Conservation (phyloP, 352 stramenopile genomes). For the Globisporangium okanoganense region DNA sequence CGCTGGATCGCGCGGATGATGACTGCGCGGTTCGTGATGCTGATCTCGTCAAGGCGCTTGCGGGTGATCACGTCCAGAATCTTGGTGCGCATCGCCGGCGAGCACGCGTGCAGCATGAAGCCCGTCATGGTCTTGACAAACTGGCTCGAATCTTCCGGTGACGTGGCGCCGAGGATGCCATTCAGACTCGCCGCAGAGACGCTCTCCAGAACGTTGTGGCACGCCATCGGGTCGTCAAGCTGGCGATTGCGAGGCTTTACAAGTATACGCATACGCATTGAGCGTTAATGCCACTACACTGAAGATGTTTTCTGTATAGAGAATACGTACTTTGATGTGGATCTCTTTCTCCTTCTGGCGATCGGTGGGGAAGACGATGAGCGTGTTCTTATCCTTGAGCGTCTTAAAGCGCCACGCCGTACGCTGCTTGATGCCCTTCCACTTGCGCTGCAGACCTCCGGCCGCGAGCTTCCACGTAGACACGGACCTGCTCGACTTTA, state of each 20-base stretch:
- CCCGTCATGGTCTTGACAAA: conserved; percentile 82
- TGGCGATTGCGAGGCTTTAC: conserved; percentile 41
- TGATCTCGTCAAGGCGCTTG: conserved; percentile 63
- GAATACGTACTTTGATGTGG: conserved; percentile 25
- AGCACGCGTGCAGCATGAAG: conserved; percentile 79
- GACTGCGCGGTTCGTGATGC: conserved; percentile 65
- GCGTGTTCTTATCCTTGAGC: conserved; percentile 67
- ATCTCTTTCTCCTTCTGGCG: conserved; percentile 73
- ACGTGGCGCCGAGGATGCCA: conserved; percentile 72
- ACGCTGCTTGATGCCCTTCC: conserved; percentile 76
- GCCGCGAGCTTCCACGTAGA: conserved; percentile 81
- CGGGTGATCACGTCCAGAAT: conserved; percentile 78
- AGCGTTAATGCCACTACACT: not conserved
- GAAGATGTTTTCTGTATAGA: no score
- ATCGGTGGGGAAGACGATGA: conserved; percentile 72
- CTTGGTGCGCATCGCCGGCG: conserved; percentile 50
- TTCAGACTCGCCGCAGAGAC: conserved; percentile 66
- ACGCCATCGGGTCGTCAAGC: conserved; percentile 59
- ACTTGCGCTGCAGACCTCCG: conserved; percentile 73
- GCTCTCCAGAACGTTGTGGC: conserved; percentile 65
- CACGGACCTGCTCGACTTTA: conserved; percentile 17
- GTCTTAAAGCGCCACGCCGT: conserved; percentile 80
- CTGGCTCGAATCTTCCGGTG: conserved; percentile 64
- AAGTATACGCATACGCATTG: not conserved
- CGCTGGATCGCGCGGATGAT: conserved; percentile 79